Evolutionary conservation across 1,284 basidiomycete species (phyloP), one percentile per base, ranked within the genome.

Genomic region (Kwoniella shivajii): DNA sequence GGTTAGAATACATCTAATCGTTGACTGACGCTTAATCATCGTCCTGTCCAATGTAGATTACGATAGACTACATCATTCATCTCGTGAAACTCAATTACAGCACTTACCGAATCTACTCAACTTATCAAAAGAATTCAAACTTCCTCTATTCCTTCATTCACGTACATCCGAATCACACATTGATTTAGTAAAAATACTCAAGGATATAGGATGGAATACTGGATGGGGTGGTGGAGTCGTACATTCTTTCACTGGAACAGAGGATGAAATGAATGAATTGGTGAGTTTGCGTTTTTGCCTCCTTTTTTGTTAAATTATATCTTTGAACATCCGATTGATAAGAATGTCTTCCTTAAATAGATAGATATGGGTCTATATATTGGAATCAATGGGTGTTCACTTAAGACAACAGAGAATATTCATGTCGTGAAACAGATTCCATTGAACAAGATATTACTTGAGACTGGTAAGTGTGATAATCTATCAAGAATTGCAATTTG

Each of bases 71-170:
- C 85, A 88, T 65, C 89, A 89, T 72, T 84, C 89, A 4, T 68
- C 83, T 1, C 79, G 79, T 22, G 85, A 86, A 20, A 81, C 83
- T 2, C 91, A 93, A 73, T 79, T 82, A 59, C 82, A 76, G 44
- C 81, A 88, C 69, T 91, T 95, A 72, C 85, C 88, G 75, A 66
- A 82, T 7, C 88, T 93, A 66, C 81, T 94, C 3, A 64, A 69
- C 1, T 80, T 95, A 5, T 88, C 89, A 0, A 85, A 86, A 65
- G 85, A 86, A 66, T 83, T 86, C 67, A 80, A 84, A 63, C 81
- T 94, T 4, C 91, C 92, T 0, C 74, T 95, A 6, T 95, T 94
- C 75, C 81, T 95, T 3, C 92, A 95, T 73, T 92, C 87, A 7
- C 84, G 91, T 26, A 84, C 88, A 24, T 85, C 88, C 0, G 88